Conservation (phyloP, 495 filamentous ascomycete species). For the Delitschia confertaspora region DNA sequence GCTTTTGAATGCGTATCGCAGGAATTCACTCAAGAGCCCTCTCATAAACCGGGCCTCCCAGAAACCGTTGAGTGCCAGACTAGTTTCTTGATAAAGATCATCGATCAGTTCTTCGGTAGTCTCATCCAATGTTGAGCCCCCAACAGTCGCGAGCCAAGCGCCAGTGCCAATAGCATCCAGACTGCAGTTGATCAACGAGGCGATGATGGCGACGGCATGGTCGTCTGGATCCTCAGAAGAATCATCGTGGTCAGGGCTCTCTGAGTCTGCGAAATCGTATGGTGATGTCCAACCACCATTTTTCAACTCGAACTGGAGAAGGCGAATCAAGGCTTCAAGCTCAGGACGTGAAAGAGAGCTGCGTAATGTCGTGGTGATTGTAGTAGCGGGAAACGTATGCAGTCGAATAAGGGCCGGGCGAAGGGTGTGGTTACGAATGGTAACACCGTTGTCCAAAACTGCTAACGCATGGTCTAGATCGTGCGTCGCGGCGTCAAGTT, state of each 20-base stretch:
- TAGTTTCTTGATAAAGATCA: constrained; percentile 63
- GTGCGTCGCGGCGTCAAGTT: constrained; percentile 28
- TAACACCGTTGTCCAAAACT: constrained; percentile 29
- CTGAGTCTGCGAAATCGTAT: constrained; percentile 45
- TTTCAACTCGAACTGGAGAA: constrained; percentile 58
- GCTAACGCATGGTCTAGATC: constrained; percentile 33
- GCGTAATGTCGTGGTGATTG: constrained; percentile 55
- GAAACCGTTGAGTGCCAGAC: constrained; percentile 65
- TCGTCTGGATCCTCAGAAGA: constrained; percentile 44
- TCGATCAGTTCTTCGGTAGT: constrained; percentile 52
- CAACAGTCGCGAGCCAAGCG: constrained; percentile 68
- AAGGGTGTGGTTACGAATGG: constrained; percentile 26
- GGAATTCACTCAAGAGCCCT: constrained; percentile 59
- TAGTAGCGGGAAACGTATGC: constrained; percentile 48
- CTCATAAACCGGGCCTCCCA: constrained; percentile 63
- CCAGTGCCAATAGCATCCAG: constrained; percentile 77
- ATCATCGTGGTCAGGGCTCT: constrained; percentile 28
- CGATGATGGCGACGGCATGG: constrained; percentile 41
- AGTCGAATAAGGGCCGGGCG: constrained; percentile 51
- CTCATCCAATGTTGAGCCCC: constrained; percentile 36
- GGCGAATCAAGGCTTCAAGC: constrained; percentile 60
- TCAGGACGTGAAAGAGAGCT: constrained; percentile 57
- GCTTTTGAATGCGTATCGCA: constrained; percentile 45
- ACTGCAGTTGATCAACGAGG: constrained; percentile 61
- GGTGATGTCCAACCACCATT: constrained; percentile 61